Evolutionary conservation across 345 rosid species (phyloP).

Genomic region (Odontarrhena argentea): DNA sequence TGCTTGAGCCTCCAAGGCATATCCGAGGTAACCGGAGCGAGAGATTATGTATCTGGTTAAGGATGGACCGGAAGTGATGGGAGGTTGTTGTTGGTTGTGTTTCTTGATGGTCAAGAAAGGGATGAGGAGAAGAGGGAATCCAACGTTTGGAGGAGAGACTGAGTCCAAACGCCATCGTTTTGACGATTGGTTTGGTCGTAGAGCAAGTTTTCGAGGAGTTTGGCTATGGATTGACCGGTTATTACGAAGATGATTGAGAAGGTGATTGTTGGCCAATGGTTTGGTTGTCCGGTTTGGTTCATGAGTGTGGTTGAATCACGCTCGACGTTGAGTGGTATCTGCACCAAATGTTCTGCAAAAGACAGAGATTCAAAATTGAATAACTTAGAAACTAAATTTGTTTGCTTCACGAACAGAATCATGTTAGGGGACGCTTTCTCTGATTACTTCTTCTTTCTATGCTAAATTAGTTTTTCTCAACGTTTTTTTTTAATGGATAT

Average conservation of each 20-base stretch:
- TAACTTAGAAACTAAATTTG: not conserved
- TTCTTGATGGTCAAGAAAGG: constrained; percentile 38
- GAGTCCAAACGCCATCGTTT: constrained; percentile 44
- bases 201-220: constrained; percentile 40
- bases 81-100: constrained; percentile 20
- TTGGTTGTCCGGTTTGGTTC: constrained; percentile 38
- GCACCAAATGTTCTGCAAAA: constrained; percentile 37
- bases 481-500: no score
- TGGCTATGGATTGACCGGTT: constrained; percentile 35
- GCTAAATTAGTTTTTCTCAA: no score
- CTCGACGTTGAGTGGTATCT: constrained; percentile 39
- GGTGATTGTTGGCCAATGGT: constrained; percentile 42
- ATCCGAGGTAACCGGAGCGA: constrained; percentile 27
- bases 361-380: constrained; percentile 1
- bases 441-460: no score
- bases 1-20: constrained; percentile 31
- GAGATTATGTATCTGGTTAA: constrained; percentile 19
- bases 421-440: no score
- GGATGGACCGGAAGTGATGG: constrained; percentile 20
- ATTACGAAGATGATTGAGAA: constrained; percentile 37
- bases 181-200: constrained; percentile 33
- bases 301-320: constrained; percentile 29
- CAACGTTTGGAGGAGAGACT: constrained; percentile 40
- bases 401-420: constrained; percentile 12
- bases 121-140: constrained; percentile 41